Base-by-base conservation (phyloP, 1,284 basidiomycete genomes). In the Naganishia cerealis region DNA sequence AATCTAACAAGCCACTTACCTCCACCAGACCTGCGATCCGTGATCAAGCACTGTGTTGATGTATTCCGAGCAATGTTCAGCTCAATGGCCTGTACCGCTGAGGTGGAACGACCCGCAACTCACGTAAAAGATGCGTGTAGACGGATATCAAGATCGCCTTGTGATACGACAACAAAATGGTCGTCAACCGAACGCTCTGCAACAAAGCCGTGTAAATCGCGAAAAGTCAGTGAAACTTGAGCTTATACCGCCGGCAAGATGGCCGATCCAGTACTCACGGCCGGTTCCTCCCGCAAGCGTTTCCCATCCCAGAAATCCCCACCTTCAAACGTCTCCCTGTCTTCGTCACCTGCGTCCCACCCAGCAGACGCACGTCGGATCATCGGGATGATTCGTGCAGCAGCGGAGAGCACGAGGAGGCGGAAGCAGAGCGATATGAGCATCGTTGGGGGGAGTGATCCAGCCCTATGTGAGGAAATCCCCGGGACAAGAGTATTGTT, bases 341-440 rank as follows among this genome's bases (percentile, higher is more conserved):
- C 57, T 40, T 56, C 57, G 8, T 39, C 67, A 5, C 57, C 71
- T 46, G 68, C 77, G 53, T 78, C 78, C 77, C 77, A 81, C 1
- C 79, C 79, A 29, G 75, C 72, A 42, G 76, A 75, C 10, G 71
- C 67, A 82, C 87, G 65, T 83, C 88, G 58, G 86, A 92, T 79
- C 83, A 84, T 74, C 87, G 88, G 82, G 84, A 88, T 79, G 72
- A 95, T 91, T 55, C 87, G 86, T 10, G 91, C 91, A 2, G 92
- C 92, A 65, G 90, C 83, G 72, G 94, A 90, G n/a, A 95, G 81
- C 38, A 95, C 88, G 10, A 86, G 82, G 21, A 94, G 83, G 46
- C 93, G 88, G 79, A 92, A 95, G 29, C 90, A 81, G 24, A 96
- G 84, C 10, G 90, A 89, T 52, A 92, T 85, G 3, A 95, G 71